Evolutionary conservation across 2,329 filamentous ascomycete species (phyloP).

Genomic region (Botrytis aclada): DNA sequence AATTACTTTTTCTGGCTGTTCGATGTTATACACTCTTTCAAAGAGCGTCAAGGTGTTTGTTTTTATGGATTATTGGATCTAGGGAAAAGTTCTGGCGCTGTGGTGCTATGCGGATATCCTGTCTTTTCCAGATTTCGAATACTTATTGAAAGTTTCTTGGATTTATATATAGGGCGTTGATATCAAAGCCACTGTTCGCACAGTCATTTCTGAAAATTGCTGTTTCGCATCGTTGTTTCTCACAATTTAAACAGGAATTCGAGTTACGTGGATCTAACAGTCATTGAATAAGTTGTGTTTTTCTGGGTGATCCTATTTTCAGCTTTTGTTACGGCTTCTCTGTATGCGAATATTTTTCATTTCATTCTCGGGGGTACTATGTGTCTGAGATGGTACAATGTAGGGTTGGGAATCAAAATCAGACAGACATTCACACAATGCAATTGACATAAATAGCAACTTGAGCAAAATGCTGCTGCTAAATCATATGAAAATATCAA

Average conservation of each 20-base stretch:
- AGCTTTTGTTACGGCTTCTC: neutral
- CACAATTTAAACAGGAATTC: neutral
- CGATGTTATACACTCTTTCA: neutral
- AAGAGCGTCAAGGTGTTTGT: neutral
- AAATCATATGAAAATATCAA: too few relatives aligned
- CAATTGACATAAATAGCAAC: too few relatives aligned
- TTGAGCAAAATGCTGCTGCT: too few relatives aligned
- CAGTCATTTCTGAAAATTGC: neutral
- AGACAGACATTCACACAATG: too few relatives aligned
- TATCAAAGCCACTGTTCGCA: neutral
- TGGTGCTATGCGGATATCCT: constrained; percentile 4
- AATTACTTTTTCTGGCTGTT: too few relatives aligned
- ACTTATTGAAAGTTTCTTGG: neutral
- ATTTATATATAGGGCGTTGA: neutral
- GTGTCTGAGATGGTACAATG: neutral
- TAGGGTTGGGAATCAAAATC: too few relatives aligned
- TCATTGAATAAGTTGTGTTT: neutral
- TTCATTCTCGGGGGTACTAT: neutral
- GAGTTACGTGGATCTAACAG: neutral
- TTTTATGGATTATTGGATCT: neutral
- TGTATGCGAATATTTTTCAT: neutral
- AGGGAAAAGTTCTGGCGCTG: neutral
- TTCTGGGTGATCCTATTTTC: neutral
- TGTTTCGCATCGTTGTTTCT: neutral
- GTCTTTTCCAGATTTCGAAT: neutral